Evolutionary conservation across 2,329 filamentous ascomycete species (phyloP).

Genomic region (Pseudogymnoascus sp.): DNA sequence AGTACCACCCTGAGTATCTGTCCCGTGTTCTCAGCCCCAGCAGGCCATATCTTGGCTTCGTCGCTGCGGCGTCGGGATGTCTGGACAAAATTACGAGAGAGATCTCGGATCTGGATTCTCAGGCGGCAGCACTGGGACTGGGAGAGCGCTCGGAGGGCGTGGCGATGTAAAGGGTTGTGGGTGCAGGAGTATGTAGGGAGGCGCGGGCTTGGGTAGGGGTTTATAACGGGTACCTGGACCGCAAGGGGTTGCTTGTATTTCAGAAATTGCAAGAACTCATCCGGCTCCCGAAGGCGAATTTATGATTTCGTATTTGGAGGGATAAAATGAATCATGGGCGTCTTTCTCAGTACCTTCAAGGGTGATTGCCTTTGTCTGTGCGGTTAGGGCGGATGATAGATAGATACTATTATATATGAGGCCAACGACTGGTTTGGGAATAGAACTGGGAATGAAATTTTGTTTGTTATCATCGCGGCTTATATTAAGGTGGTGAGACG

Average conservation of each 20-base stretch:
- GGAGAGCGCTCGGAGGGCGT: constrained; percentile 3
- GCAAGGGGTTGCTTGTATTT: not conserved
- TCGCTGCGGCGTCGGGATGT: constrained; percentile 56
- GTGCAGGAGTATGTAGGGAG: not conserved
- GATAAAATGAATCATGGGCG: constrained; percentile 7
- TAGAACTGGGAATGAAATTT: constrained; percentile 4
- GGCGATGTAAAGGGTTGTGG: not conserved
- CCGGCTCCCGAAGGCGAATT: not conserved
- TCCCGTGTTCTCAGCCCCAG: constrained; percentile 67
- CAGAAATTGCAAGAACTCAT: not conserved
- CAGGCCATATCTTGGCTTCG: constrained; percentile 74
- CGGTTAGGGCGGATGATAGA: not conserved
- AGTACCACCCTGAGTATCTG: constrained; percentile 85
- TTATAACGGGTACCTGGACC: not conserved
- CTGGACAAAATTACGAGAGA: constrained; percentile 24
- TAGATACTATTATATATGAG: constrained; percentile 2
- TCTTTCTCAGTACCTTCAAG: not conserved
- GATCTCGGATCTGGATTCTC: constrained; percentile 7
- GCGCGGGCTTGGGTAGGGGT: not conserved
- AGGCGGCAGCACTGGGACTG: not conserved
- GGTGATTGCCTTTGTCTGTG: not conserved
- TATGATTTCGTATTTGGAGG: constrained; percentile 2
- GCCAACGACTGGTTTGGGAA: constrained; percentile 8
- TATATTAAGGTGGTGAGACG: not conserved
- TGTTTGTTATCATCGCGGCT: not conserved